These are phyloP conservation scores for Globisporangium camurandrum DNA, from an alignment of 352 stramenopile species.

Conservation along the genomic window DNA sequence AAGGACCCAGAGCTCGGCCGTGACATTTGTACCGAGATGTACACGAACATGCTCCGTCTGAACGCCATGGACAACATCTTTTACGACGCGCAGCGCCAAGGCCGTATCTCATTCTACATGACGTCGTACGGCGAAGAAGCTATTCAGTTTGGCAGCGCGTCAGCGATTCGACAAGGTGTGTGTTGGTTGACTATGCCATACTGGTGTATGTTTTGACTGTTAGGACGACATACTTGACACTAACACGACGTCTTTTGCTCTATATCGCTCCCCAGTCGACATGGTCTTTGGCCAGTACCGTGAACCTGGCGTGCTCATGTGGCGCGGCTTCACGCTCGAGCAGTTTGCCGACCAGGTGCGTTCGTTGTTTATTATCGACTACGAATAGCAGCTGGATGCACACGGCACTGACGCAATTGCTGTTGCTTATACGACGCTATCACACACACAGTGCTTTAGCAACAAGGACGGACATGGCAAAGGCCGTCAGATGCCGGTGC, in stretches of 20 bases:
- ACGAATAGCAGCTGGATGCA: background rate
- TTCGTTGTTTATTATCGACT: too few relatives aligned
- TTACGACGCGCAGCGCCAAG: constrained; percentile 96
- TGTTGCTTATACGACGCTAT: too few relatives aligned
- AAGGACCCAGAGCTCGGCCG: constrained; percentile 67
- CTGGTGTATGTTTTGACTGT: too few relatives aligned
- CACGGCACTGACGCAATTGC: background rate
- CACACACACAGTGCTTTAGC: constrained; percentile 80
- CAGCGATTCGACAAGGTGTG: constrained; percentile 65
- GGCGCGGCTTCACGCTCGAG: constrained; percentile 95
- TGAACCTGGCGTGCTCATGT: constrained; percentile 97
- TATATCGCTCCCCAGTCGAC: constrained; percentile 43
- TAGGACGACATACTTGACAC: too few relatives aligned
- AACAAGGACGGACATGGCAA: constrained; percentile 95
- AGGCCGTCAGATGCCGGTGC: constrained; percentile 97
- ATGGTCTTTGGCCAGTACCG: constrained; percentile 98
- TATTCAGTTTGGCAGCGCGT: constrained; percentile 92
- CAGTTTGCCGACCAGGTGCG: constrained; percentile 93
- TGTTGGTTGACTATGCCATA: too few relatives aligned
- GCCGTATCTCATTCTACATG: constrained; percentile 98
- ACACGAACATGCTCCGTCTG: constrained; percentile 76
- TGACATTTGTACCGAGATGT: constrained; percentile 82
- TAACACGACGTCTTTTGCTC: background rate
- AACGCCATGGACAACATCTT: constrained; percentile 97
- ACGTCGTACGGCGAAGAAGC: constrained; percentile 92